Conservation (phyloP, 306 rosid genomes). For the Vigna nakashimae region DNA sequence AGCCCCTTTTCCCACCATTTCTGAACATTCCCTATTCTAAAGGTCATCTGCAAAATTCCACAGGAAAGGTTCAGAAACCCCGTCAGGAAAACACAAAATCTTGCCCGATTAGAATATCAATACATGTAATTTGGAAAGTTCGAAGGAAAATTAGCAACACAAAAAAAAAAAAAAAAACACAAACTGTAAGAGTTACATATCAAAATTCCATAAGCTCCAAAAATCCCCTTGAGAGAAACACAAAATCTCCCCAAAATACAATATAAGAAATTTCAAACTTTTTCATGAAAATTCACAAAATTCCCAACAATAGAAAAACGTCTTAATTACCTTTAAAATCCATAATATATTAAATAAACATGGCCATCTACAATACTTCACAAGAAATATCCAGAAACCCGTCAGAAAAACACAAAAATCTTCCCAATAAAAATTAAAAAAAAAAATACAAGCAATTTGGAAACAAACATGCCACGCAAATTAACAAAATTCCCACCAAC, state of each 20-base stretch:
- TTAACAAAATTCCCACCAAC: neutral
- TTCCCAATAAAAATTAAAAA: neutral
- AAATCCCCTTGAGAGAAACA: too few relatives aligned
- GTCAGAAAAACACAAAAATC: neutral
- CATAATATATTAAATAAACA: neutral
- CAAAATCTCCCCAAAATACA: neutral
- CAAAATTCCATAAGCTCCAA: too few relatives aligned
- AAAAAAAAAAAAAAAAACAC: too few relatives aligned
- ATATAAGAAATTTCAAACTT: neutral
- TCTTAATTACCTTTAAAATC: neutral
- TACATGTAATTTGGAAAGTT: too few relatives aligned
- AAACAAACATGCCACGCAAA: neutral
- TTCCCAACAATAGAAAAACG: neutral
- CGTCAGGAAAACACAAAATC: constrained; percentile 19
- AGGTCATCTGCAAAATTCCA: constrained; percentile 52
- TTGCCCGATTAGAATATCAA: neutral
- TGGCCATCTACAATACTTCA: neutral
- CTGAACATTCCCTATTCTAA: constrained; percentile 65
- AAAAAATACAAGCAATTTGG: neutral
- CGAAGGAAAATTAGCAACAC: too few relatives aligned
- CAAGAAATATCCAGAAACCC: neutral
- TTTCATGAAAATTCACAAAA: too few relatives aligned
- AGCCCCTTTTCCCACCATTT: constrained; percentile 94
- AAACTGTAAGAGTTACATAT: too few relatives aligned
- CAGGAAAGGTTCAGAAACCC: constrained; percentile 3